A percentile compares a stretch with the other conserved stretches of the same genome.
These are phyloP conservation scores for Phytophthora multivora DNA, from an alignment of 352 stramenopile species.

Conservation along the genomic window DNA sequence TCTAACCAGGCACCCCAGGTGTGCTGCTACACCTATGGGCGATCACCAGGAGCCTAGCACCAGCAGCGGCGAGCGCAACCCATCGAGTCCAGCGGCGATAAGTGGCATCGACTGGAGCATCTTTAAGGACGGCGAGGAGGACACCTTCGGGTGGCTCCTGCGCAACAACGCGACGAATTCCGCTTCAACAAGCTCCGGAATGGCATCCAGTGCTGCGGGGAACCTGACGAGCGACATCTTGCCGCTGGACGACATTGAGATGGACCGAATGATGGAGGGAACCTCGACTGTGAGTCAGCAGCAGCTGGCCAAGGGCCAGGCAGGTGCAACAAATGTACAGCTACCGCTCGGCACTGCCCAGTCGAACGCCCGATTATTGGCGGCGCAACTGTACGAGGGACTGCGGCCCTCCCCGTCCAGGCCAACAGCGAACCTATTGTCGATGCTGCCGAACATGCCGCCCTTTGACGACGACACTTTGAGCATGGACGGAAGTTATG, in stretches of 20 bases:
- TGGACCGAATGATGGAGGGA: constrained; percentile 32
- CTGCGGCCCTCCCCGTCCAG: constrained; percentile 10
- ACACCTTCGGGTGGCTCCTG: constrained; percentile 64
- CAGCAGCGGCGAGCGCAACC: constrained; percentile 6
- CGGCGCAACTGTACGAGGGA: constrained; percentile 28
- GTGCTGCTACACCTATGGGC: constrained; percentile 15
- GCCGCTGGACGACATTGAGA: constrained; percentile 47
- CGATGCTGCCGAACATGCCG: constrained; percentile 7
- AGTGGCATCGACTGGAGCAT: constrained; percentile 76
- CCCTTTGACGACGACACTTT: constrained; percentile 10
- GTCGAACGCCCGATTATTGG: constrained; percentile 22
- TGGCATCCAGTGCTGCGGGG: neutral
- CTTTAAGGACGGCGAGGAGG: constrained; percentile 67
- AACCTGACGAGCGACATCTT: constrained; percentile 30
- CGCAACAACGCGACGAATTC: constrained; percentile 31
- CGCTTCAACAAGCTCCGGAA: neutral
- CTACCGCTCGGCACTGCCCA: neutral
- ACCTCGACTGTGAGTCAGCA: constrained; percentile 6
- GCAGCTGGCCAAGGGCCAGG: constrained; percentile 3
- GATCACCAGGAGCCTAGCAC: constrained; percentile 17
- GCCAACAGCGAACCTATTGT: constrained; percentile 6
- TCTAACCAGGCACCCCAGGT: neutral
- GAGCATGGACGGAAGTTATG: constrained; percentile 29
- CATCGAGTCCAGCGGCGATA: constrained; percentile 24
- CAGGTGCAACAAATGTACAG: neutral